A percentile compares a stretch with the other conserved stretches of the same genome.
These are phyloP conservation scores for Cicer bijugum DNA, from an alignment of 306 rosid species.

Conservation along the genomic window DNA sequence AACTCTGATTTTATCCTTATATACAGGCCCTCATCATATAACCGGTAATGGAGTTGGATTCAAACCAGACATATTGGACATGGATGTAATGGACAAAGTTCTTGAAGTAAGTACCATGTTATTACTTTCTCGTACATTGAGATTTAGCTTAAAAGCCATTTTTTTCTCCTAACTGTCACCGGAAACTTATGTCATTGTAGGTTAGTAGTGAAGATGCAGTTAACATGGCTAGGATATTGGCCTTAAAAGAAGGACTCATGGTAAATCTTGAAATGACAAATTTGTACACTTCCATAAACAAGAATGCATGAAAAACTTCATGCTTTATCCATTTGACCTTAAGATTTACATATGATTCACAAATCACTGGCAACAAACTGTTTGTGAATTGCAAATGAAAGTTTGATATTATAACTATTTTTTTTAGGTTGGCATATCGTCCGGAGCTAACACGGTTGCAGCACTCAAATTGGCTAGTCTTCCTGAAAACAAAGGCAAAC, in stretches of 20 bases:
- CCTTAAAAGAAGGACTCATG: conserved; percentile 91
- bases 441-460: conserved; percentile 94
- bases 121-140: neutral
- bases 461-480: conserved; percentile 76
- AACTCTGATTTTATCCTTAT: conserved; percentile 36
- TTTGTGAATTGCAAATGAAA: neutral
- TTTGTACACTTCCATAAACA: neutral
- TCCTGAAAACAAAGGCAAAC: conserved; percentile 96
- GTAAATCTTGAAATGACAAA: conserved; percentile 54
- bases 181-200: conserved; percentile 53
- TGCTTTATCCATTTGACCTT: conserved; percentile 14
- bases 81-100: conserved; percentile 92
- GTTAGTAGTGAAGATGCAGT: conserved; percentile 93
- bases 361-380: neutral
- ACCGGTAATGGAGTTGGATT: conserved; percentile 95
- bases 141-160: conserved; percentile 2
- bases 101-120: conserved; percentile 69
- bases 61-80: conserved; percentile 94
- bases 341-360: conserved; percentile 1
- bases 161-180: conserved; percentile 37
- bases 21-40: conserved; percentile 83
- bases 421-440: conserved; percentile 92
- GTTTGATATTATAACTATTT: conserved; percentile 15
- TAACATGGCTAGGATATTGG: conserved; percentile 88
- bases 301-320: conserved; percentile 26